Evolutionary conservation across 768 basidiomycete species (phyloP).

Genomic region (Antrodiella citrinella): DNA sequence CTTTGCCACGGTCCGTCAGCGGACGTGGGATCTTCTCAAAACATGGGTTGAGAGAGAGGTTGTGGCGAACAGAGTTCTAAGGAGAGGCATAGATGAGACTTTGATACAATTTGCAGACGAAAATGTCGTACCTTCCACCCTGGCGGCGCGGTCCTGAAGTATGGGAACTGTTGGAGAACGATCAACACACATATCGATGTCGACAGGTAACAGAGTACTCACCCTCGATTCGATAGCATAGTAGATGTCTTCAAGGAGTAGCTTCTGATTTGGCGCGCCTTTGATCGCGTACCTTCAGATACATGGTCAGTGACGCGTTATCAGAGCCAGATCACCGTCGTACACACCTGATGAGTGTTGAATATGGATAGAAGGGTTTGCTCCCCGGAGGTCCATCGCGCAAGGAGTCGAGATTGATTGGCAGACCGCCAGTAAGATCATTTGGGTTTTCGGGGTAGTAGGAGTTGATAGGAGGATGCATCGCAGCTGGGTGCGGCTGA

Average conservation of each 20-base stretch:
- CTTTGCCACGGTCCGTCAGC: slow-evolving; percentile 84
- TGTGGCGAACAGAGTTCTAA: slow-evolving; percentile 87
- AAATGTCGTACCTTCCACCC: slow-evolving; percentile 90
- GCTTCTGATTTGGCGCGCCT: slow-evolving; percentile 80
- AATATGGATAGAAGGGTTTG: slow-evolving; percentile 89
- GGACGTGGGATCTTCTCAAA: slow-evolving; percentile 91
- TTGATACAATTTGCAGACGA: background rate
- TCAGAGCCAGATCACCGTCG: background rate
- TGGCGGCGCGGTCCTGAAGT: slow-evolving; percentile 77
- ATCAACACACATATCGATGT: slow-evolving; percentile 6
- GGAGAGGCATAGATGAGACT: slow-evolving; percentile 15
- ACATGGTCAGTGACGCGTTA: background rate
- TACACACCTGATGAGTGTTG: slow-evolving; percentile 79
- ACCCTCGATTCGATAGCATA: slow-evolving; percentile 87
- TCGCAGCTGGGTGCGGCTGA: slow-evolving; percentile 25
- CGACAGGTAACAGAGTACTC: slow-evolving; percentile 28
- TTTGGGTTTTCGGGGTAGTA: slow-evolving; percentile 67
- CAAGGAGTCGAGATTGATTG: slow-evolving; percentile 81
- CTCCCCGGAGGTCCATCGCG: slow-evolving; percentile 83
- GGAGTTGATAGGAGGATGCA: slow-evolving; percentile 36
- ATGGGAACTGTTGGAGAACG: slow-evolving; percentile 59
- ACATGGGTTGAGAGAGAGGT: slow-evolving; percentile 83
- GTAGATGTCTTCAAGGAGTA: slow-evolving; percentile 84
- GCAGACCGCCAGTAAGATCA: slow-evolving; percentile 76
- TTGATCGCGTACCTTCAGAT: slow-evolving; percentile 76